Base-by-base conservation (phyloP, 179 eudicot species). In the Sideroxylon spinosum region DNA sequence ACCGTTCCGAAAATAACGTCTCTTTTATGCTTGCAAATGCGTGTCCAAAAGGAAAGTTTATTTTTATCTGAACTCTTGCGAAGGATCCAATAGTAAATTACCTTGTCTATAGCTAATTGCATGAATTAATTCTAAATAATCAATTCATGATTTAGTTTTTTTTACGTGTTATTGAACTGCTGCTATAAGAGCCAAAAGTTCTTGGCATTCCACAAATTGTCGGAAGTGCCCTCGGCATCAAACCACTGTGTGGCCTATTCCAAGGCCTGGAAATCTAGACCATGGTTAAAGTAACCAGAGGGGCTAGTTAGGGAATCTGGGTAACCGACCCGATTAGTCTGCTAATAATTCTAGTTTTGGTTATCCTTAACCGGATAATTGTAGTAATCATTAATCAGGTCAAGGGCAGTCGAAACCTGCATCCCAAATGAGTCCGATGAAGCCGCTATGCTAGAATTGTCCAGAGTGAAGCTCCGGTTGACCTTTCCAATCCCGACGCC, bases 401-500 rank as follows among this genome's bases (percentile, higher is more conserved):
- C 95, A 0, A 96, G 90, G 0, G 68, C 84, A 17, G 88, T 85
- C 7, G 87, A 84, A 1, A 88, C 85, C 76, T 86, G 90, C 22
- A 88, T 80, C 23, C 87, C 88, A n/a, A 86, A 85, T 23, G 97
- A 89, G 73, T 88, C 97, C 11, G 95, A 92, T 8, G 97, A 92
- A 9, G 82, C 88, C 25, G 74, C 86, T 57, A 84, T 81, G 84
- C 88, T 78, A 2, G 97, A 93, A 59, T 89, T 86, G 32, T 91
- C 95, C 11, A 90, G 83, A 70, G 93, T 88, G 81, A 81, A 85
- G 74, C 83, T 88, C 44, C 81, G 77, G 74, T 77, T 79, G 1
- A 78, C 44, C 16, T 72, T 87, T 71, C 80, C 85, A 63, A 59
- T n/a, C 7, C 52, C 63, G 8, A 56, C 16, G 25, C 32, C 75